A percentile compares a stretch with the other conserved stretches of the same genome.
Evolutionary conservation across 1,284 basidiomycete species (phyloP).

Genomic region (Ganoderma lucidum): DNA sequence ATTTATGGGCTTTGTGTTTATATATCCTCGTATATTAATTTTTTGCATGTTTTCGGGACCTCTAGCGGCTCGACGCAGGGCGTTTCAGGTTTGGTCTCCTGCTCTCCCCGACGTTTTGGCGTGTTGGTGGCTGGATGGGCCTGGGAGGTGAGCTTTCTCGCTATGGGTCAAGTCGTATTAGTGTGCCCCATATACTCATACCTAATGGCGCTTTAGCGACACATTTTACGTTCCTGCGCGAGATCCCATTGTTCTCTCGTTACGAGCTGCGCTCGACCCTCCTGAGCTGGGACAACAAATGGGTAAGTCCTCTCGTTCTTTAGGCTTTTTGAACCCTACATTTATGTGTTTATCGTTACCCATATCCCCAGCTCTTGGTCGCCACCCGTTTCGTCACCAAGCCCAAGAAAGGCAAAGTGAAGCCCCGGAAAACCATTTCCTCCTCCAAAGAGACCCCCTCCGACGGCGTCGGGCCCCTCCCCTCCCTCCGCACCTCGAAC

Average conservation of each 20-base stretch:
- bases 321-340: background rate
- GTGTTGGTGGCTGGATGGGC: constrained; percentile 72
- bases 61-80: constrained; percentile 55
- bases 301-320: constrained; percentile 58
- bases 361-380: constrained; percentile 61
- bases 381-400: constrained; percentile 74
- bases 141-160: constrained; percentile 62
- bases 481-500: constrained; percentile 40
- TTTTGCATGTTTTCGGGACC: constrained; percentile 31
- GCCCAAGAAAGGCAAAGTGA: constrained; percentile 48
- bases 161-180: background rate
- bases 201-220: constrained; percentile 52
- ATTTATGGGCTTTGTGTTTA: background rate
- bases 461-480: constrained; percentile 33
- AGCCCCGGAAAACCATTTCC: constrained; percentile 26
- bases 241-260: constrained; percentile 76
- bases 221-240: constrained; percentile 78
- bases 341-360: background rate
- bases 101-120: constrained; percentile 69
- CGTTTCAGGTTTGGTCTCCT: constrained; percentile 57
- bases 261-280: constrained; percentile 78
- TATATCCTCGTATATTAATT: background rate
- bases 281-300: constrained; percentile 86
- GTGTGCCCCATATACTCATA: background rate
- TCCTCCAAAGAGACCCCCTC: constrained; percentile 30